phyloP scores from a whole-genome alignment of 331 rosid genomes.

The Stylosanthes scabra region DNA sequence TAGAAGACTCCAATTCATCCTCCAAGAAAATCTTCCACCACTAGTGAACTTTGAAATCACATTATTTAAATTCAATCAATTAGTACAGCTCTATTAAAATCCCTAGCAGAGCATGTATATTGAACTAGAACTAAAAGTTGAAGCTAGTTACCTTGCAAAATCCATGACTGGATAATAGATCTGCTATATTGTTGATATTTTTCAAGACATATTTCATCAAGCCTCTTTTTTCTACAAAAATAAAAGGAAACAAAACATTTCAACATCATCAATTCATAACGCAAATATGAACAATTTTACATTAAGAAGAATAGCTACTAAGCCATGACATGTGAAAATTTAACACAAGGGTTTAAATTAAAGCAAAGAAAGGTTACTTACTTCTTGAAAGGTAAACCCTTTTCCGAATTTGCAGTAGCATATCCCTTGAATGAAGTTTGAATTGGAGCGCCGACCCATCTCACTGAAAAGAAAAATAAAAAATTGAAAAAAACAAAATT shows the following conservation, averaged over 20 bases:
- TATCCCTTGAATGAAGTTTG: constrained; percentile 53
- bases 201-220: constrained; percentile 85
- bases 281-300: not conserved
- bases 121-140: constrained; percentile 1
- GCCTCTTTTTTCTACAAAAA: constrained; percentile 69
- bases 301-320: not conserved
- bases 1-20: not conserved
- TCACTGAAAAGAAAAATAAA: constrained; percentile 42
- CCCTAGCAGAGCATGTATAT: constrained; percentile 3
- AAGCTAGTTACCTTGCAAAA: constrained; percentile 70
- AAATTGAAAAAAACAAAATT: not conserved
- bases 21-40: not conserved
- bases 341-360: not conserved
- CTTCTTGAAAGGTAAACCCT: constrained; percentile 69
- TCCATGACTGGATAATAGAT: constrained; percentile 90
- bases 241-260: constrained; percentile 4
- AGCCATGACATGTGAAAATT: not conserved
- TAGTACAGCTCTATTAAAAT: not conserved
- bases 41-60: constrained; percentile 22
- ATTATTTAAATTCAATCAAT: constrained; percentile 10
- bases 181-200: constrained; percentile 84
- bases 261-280: not conserved
- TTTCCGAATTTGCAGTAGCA: constrained; percentile 64
- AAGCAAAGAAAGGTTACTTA: constrained; percentile 58
- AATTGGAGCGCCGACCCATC: constrained; percentile 50